phyloP scores from a whole-genome alignment of 306 rosid genomes.

The Trifolium repens region DNA sequence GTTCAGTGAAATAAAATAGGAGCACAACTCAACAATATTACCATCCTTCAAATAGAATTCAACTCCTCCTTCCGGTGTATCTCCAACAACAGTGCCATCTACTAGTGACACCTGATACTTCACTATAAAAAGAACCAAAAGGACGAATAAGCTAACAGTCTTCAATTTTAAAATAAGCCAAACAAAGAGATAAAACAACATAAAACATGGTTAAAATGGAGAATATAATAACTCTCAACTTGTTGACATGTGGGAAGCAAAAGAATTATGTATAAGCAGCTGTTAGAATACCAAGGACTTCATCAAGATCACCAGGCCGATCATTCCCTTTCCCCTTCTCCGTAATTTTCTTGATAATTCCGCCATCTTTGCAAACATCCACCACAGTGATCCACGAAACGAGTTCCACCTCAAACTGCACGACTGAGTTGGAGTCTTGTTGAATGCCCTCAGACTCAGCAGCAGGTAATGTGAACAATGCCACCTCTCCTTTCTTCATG shows the following conservation, averaged over 20 bases:
- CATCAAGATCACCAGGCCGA: conserved; percentile 62
- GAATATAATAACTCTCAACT: conserved; percentile 32
- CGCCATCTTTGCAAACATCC: conserved; percentile 68
- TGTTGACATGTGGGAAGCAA: conserved; percentile 16
- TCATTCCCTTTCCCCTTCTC: conserved; percentile 52
- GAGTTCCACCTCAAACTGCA: conserved; percentile 66
- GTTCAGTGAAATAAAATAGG: neutral
- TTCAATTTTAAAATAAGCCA: neutral
- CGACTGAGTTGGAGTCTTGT: conserved; percentile 41
- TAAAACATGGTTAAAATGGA: conserved; percentile 27
- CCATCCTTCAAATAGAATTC: conserved; percentile 73
- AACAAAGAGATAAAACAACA: conserved; percentile 3
- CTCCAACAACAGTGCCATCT: conserved; percentile 66
- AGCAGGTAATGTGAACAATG: conserved; percentile 61
- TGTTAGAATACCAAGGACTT: conserved; percentile 68
- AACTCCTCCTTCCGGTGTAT: conserved; percentile 60
- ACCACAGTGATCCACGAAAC: conserved; percentile 66
- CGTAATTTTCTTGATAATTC: conserved; percentile 67
- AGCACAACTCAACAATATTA: conserved; percentile 34
- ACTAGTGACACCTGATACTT: conserved; percentile 54
- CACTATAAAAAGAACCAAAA: conserved; percentile 47
- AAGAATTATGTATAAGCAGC: conserved; percentile 19
- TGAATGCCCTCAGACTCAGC: conserved; percentile 44
- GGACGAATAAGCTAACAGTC: conserved; percentile 18
- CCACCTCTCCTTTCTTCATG: conserved; percentile 68